These are phyloP conservation scores for Dimargaris verticillata DNA, from an alignment of 192 early-diverging fungal genomes.

Conservation along the genomic window DNA sequence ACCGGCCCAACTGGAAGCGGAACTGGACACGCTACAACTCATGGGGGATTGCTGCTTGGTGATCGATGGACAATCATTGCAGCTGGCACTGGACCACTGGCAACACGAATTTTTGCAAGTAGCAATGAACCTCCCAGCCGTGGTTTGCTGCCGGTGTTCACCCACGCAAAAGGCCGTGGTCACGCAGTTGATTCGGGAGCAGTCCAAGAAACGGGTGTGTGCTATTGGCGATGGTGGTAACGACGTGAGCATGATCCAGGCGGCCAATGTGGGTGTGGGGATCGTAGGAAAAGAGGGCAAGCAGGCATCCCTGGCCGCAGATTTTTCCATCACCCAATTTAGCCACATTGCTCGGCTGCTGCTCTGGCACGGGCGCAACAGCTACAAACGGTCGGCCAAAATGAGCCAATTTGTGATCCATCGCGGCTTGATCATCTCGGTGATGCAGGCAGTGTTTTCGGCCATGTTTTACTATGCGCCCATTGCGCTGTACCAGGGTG, in stretches of 20 bases:
- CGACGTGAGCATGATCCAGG: conserved; percentile 95
- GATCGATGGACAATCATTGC: conserved; percentile 84
- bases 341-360: conserved; percentile 68
- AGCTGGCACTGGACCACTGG: conserved; percentile 56
- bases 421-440: conserved; percentile 89
- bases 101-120: conserved; percentile 63
- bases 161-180: conserved; percentile 95
- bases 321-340: conserved; percentile 85
- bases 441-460: conserved; percentile 95
- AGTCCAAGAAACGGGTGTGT: conserved; percentile 56
- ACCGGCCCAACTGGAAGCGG: conserved; percentile 30
- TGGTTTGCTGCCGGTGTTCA: conserved; percentile 88
- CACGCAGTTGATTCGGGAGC: conserved; percentile 56
- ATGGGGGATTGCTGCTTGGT: conserved; percentile 66
- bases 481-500: conserved; percentile 83
- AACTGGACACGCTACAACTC: conserved; percentile 52
- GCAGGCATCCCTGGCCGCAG: conserved; percentile 86
- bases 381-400: conserved; percentile 84
- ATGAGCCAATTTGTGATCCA: conserved; percentile 94
- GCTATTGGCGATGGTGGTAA: conserved; percentile 95
- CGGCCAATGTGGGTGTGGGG: conserved; percentile 90
- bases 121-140: conserved; percentile 59
- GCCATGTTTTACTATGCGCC: conserved; percentile 94
- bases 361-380: conserved; percentile 91
- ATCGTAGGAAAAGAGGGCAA: conserved; percentile 93